Percentiles rank a stretch among this genome's conserved stretches.
Evolutionary conservation across 2,329 filamentous ascomycete genomes (phyloP).

Genomic region (Apiospora phragmitis): DNA sequence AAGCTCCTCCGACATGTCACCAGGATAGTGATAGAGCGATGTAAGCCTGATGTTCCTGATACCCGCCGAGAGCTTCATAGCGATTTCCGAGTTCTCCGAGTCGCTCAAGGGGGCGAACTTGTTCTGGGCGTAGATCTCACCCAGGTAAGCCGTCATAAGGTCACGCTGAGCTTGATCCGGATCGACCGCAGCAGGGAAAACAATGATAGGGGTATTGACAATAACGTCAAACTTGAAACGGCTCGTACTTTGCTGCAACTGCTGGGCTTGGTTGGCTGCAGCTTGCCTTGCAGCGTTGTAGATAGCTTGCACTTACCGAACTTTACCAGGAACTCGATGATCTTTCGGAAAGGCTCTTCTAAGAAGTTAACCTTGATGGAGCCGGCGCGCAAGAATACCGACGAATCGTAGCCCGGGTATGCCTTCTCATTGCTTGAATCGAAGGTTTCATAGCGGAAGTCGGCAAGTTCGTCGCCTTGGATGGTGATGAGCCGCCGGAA

Average conservation of each 20-base stretch:
- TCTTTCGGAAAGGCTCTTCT: constrained; percentile 96
- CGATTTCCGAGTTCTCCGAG: constrained; percentile 68
- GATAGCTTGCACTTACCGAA: constrained; percentile 98
- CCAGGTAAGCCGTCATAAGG: constrained; percentile 86
- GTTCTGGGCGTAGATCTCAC: constrained; percentile 97
- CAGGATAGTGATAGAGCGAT: constrained; percentile 81
- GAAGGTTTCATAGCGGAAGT: constrained; percentile 97
- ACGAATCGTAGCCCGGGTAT: constrained; percentile 94
- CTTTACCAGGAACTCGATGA: constrained; percentile 96
- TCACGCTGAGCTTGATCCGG: constrained; percentile 74
- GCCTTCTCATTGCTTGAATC: constrained; percentile 67
- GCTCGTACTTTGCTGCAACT: constrained; percentile 86
- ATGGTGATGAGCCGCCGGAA: constrained; percentile 90
- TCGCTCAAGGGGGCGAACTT: constrained; percentile 85
- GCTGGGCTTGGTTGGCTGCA: constrained; percentile 88
- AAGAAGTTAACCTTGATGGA: constrained; percentile 97
- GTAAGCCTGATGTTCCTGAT: constrained; percentile 91
- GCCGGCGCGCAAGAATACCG: constrained; percentile 84
- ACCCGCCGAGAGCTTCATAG: constrained; percentile 87
- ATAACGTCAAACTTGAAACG: constrained; percentile 93
- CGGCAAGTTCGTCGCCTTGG: constrained; percentile 90
- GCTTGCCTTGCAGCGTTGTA: constrained; percentile 97
- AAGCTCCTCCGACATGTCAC: constrained; percentile 75
- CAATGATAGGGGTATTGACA: constrained; percentile 92
- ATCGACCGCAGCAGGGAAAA: constrained; percentile 80